These are phyloP conservation scores for Potentilla sterilis DNA, from an alignment of 306 rosid species.

Conservation along the genomic window DNA sequence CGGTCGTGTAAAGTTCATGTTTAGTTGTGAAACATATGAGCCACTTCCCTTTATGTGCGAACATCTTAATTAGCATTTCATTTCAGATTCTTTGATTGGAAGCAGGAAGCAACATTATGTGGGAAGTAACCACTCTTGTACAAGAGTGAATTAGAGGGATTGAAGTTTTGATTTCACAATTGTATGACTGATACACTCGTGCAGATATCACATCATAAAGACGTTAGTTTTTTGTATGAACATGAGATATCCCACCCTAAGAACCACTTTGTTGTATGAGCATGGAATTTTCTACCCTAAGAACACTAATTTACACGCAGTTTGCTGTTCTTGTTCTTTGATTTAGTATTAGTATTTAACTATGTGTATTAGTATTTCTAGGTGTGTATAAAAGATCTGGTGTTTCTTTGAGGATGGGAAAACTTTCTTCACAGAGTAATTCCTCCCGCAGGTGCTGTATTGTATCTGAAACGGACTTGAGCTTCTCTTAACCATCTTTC, in stretches of 20 bases:
- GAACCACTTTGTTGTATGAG: too few species aligned
- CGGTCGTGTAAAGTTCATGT: not conserved
- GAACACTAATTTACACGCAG: not conserved
- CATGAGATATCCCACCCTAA: too few species aligned
- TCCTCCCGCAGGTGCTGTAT: not conserved
- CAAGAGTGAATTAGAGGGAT: not conserved
- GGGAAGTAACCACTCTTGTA: not conserved
- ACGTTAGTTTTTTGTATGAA: not conserved
- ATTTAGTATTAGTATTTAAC: not conserved
- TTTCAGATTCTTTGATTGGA: not conserved
- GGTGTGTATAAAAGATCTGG: not conserved
- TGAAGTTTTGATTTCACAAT: not conserved
- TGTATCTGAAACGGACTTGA: not conserved
- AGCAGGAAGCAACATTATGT: not conserved
- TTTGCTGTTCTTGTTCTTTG: not conserved
- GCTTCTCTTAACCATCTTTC: not conserved
- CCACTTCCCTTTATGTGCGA: not conserved
- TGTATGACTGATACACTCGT: not conserved
- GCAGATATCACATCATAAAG: not conserved
- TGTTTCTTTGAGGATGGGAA: not conserved
- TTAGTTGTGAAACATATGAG: not conserved
- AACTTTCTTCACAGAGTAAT: not conserved
- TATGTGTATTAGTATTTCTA: not conserved
- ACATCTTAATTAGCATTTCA: not conserved
- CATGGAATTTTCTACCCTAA: not conserved